Percentiles rank a stretch among this genome's conserved stretches.
Evolutionary conservation across 2,329 filamentous ascomycete species (phyloP).

Genomic region (Hypoxylon sp.): DNA sequence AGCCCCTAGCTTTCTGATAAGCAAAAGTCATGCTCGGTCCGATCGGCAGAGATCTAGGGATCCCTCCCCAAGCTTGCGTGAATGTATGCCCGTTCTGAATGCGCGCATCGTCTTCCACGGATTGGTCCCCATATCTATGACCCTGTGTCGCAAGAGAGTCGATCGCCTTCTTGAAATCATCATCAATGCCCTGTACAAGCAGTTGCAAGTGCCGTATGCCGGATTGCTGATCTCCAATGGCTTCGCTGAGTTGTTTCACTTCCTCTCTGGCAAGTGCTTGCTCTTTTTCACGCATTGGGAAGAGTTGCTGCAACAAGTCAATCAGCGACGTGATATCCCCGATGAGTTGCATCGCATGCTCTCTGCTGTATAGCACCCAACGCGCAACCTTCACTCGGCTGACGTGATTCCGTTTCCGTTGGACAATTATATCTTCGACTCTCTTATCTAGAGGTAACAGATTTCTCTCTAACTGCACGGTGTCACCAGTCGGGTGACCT

Average conservation of each 20-base stretch:
- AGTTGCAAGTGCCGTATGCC: not conserved
- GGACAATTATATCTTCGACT: constrained; percentile 7
- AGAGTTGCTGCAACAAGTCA: no score
- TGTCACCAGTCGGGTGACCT: not conserved
- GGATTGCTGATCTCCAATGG: constrained; percentile 1
- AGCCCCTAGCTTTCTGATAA: constrained; percentile 9
- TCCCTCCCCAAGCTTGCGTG: no score
- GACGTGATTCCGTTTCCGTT: not conserved
- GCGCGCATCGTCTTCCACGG: not conserved
- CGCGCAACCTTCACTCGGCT: constrained; percentile 2
- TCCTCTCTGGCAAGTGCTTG: constrained; percentile 1
- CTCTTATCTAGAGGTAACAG: not conserved
- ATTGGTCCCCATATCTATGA: constrained; percentile 6
- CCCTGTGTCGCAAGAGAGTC: constrained; percentile 3
- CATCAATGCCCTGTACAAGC: constrained; percentile 5
- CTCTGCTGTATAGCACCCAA: constrained; percentile 5
- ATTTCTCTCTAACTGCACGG: not conserved
- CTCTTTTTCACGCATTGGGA: constrained; percentile 6
- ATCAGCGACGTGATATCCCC: constrained; percentile 12
- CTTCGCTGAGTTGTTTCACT: constrained; percentile 7
- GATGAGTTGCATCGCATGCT: not conserved
- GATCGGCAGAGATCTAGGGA: not conserved
- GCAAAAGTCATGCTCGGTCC: constrained; percentile 9
- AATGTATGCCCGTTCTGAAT: not conserved
- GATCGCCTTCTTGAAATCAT: constrained; percentile 7